Base-by-base conservation (phyloP, 202 grass and related monocot genomes). In the Hordeum pubiflorum region DNA sequence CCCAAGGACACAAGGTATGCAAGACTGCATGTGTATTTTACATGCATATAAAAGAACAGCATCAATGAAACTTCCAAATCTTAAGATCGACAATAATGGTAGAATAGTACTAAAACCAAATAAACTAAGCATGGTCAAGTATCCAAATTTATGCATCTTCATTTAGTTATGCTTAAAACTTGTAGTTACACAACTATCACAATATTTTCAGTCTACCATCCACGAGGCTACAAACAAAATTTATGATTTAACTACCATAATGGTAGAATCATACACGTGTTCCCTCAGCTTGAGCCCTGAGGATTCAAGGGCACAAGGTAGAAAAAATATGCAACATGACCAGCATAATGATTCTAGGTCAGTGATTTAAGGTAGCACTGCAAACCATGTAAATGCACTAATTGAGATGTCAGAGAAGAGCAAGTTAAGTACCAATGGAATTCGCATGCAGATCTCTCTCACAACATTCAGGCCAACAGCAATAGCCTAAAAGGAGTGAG, bases 401-500 rank as follows among this genome's bases (percentile, higher is more conserved):
- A 38, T 7, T 85, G 27, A 65, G 75, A 63, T 20, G 78, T 65
- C 11, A 10, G 18, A 66, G 43, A 86, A 64, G 18, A 83, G 64
- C 33, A 75, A 66, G 36, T 50, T 32, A 74, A 79, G 73, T 90
- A 97, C 95, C 88, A 97, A 76, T 66, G 95, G 95, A 67, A 97
- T 97, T 76, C 95, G 83, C 31, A 94, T 70, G 76, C 95, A 97
- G 75, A 97, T 93, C 84, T 97, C 95, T 88, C 95, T 89, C 43
- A 97, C 86, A 74, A 89, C 90, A 90, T 97, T 97, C 79, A 97
- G 89, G 14, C 95, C 95, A 76, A 94, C 90, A 70, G 95, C 92
- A 81, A 97, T 91, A 32, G 95, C 92, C 95, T 97, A 86, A 69
- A 69, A 74, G 22, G 39, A 79, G 40, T 4, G 20, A 38, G 23